phyloP scores from a whole-genome alignment of 352 stramenopile species.

The Phytophthora foliorum region DNA sequence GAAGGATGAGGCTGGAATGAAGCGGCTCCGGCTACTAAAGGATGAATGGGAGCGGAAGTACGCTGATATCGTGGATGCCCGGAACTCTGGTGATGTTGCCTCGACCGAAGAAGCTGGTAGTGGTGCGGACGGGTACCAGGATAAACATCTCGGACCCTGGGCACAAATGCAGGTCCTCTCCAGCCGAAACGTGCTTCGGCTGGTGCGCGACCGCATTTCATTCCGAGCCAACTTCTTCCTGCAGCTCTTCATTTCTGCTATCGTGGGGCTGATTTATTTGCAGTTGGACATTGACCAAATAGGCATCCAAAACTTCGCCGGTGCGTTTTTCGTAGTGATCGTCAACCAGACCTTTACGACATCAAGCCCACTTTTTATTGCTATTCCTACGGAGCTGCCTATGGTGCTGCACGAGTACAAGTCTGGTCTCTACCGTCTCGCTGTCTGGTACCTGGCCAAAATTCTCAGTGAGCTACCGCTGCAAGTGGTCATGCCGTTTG shows the following conservation, averaged over 20 bases:
- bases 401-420: conserved; percentile 61
- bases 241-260: conserved; percentile 45
- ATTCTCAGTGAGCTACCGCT: conserved; percentile 61
- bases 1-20: conserved; percentile 35
- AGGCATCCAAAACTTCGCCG: conserved; percentile 53
- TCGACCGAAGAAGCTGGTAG: conserved; percentile 1
- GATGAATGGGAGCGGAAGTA: conserved; percentile 23
- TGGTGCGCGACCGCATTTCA: conserved; percentile 41
- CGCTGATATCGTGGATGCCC: background rate
- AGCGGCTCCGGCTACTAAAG: conserved; percentile 33
- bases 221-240: conserved; percentile 34
- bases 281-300: conserved; percentile 50
- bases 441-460: conserved; percentile 56
- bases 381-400: conserved; percentile 39
- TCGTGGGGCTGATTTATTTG: conserved; percentile 60
- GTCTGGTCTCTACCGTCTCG: conserved; percentile 46
- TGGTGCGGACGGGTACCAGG: conserved; percentile 9
- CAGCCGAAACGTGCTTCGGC: conserved; percentile 42
- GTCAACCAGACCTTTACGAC: conserved; percentile 52
- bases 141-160: conserved; percentile 23
- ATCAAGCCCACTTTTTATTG: conserved; percentile 30
- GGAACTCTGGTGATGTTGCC: conserved; percentile 2
- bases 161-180: conserved; percentile 44
- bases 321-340: conserved; percentile 55
- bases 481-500: conserved; percentile 52